Evolutionary conservation across 768 basidiomycete species (phyloP).

Genomic region (Macrolepiota albuminosa): DNA sequence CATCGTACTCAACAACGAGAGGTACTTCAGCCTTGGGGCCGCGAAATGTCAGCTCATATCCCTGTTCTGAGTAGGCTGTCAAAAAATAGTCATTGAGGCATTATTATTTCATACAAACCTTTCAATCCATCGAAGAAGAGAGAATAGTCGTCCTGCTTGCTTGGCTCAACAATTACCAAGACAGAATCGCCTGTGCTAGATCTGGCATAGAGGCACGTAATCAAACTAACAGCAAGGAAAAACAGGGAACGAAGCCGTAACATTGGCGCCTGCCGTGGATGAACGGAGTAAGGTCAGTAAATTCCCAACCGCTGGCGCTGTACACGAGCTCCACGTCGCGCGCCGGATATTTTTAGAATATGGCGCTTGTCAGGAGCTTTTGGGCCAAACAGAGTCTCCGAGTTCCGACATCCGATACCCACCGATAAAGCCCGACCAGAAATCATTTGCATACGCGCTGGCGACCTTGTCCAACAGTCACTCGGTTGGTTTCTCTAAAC

Average conservation of each 20-base stretch:
- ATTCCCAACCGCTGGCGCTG: constrained; percentile 11
- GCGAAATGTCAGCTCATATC: constrained; percentile 86
- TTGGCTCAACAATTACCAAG: constrained; percentile 78
- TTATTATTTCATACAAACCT: constrained; percentile 38
- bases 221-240: constrained; percentile 26
- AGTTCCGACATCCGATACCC: not conserved
- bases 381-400: constrained; percentile 12
- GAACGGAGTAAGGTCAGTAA: constrained; percentile 9
- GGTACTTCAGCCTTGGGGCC: constrained; percentile 72
- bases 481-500: constrained; percentile 7
- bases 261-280: constrained; percentile 24
- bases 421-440: constrained; percentile 27
- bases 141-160: constrained; percentile 67
- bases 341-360: constrained; percentile 18
- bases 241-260: constrained; percentile 31
- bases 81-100: constrained; percentile 1
- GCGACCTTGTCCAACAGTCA: constrained; percentile 16
- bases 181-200: constrained; percentile 84
- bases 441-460: constrained; percentile 9
- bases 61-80: constrained; percentile 47
- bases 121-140: constrained; percentile 77
- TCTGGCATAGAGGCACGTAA: constrained; percentile 40
- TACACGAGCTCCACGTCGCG: constrained; percentile 20
- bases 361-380: constrained; percentile 10
- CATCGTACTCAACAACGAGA: constrained; percentile 61